phyloP scores from a whole-genome alignment of 441 rosid genomes.

The Corymbia calophylla region DNA sequence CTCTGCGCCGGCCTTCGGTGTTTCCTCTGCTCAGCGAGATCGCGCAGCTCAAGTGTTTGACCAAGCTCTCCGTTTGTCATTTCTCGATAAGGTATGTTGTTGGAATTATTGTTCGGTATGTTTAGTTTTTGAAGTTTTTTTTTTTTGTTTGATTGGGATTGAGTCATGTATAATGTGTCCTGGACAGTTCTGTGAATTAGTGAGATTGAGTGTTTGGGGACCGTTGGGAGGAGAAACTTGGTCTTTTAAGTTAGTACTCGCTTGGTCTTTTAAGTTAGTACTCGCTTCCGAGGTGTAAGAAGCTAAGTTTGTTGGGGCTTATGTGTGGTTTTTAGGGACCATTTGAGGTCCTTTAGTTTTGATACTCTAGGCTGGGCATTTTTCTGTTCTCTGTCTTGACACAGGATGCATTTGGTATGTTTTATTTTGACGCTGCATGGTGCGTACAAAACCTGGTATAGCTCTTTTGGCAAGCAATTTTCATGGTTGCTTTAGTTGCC shows the following conservation, averaged over 20 bases:
- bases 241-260: background rate
- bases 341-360: background rate
- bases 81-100: conserved; percentile 74
- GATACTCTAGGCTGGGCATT: background rate
- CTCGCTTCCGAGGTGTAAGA: background rate
- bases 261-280: background rate
- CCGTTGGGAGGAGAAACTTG: background rate
- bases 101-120: background rate
- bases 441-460: background rate
- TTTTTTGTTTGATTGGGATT: background rate
- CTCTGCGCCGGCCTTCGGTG: conserved; percentile 61
- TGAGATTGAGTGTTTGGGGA: background rate
- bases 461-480: background rate
- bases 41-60: conserved; percentile 71
- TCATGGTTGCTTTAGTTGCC: background rate
- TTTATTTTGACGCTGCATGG: background rate
- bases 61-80: conserved; percentile 83
- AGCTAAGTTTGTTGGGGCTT: background rate
- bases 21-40: conserved; percentile 75
- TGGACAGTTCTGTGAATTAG: background rate
- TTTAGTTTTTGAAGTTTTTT: background rate
- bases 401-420: background rate
- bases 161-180: background rate
- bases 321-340: background rate
- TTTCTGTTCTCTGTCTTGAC: background rate